Conservation (phyloP, 2,329 filamentous ascomycete genomes). For the Phoma sp. region DNA sequence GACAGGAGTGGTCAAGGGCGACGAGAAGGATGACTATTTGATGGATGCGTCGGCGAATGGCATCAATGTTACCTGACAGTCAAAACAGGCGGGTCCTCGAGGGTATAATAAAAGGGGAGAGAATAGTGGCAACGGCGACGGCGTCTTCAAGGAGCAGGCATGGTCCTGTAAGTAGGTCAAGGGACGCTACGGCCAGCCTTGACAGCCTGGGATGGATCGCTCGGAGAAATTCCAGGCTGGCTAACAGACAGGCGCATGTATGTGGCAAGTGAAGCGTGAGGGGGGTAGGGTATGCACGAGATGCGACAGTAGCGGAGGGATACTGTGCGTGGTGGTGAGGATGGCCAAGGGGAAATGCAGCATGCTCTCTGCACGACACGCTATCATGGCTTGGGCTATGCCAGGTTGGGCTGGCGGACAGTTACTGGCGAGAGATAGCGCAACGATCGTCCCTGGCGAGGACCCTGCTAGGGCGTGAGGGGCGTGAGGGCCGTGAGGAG, state of each 20-base stretch:
- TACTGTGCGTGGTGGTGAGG: slow-evolving; percentile 25
- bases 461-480: slow-evolving; percentile 23
- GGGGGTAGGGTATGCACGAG: slow-evolving; percentile 33
- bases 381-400: slow-evolving; percentile 23
- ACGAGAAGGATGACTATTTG: slow-evolving; percentile 5
- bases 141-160: slow-evolving; percentile 40
- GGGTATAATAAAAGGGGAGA: slow-evolving; percentile 31
- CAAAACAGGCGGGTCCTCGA: slow-evolving; percentile 32
- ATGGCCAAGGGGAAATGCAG: slow-evolving; percentile 31
- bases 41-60: slow-evolving; percentile 35
- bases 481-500: slow-evolving; percentile 11
- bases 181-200: slow-evolving; percentile 27
- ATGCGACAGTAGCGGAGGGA: slow-evolving; percentile 28
- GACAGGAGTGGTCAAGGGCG: slow-evolving; percentile 25
- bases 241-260: slow-evolving; percentile 20
- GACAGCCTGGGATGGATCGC: slow-evolving; percentile 24
- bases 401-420: slow-evolving; percentile 23
- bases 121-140: slow-evolving; percentile 27
- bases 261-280: slow-evolving; percentile 35
- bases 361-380: slow-evolving; percentile 35
- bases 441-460: slow-evolving; percentile 40
- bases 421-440: slow-evolving; percentile 34
- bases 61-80: slow-evolving; percentile 28
- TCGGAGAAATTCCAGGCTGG: slow-evolving; percentile 33
- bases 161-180: slow-evolving; percentile 30